These are phyloP conservation scores for Rhizopus arrhizus DNA, from an alignment of 371 early-diverging fungal species.

Conservation along the genomic window DNA sequence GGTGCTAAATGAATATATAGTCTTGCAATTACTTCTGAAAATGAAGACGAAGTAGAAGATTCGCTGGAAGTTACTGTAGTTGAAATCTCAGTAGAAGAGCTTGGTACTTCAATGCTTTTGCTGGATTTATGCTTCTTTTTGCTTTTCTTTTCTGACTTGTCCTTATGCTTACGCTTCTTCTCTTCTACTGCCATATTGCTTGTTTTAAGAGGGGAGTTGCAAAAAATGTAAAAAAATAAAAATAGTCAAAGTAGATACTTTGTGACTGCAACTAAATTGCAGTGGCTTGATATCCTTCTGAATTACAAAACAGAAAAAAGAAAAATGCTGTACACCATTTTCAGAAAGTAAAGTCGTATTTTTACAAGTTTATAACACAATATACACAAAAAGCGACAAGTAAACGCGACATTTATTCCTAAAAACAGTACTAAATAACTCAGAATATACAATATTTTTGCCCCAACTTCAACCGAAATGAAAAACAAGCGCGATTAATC, in stretches of 20 bases:
- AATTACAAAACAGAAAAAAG: too few relatives aligned
- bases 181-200: conserved; percentile 29
- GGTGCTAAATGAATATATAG: conserved; percentile 79
- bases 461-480: too few relatives aligned
- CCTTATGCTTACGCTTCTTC: conserved; percentile 51
- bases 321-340: too few relatives aligned
- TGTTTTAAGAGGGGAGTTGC: background rate
- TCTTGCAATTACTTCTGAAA: conserved; percentile 61
- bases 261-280: too few relatives aligned
- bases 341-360: too few relatives aligned
- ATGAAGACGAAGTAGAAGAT: conserved; percentile 36
- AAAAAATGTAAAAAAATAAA: conserved; percentile 4
- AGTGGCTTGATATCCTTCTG: too few relatives aligned
- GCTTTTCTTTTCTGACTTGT: conserved; percentile 32
- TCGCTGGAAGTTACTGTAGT: conserved; percentile 5
- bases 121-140: conserved; percentile 41
- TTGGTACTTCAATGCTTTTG: conserved; percentile 21
- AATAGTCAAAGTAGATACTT: background rate
- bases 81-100: conserved; percentile 14
- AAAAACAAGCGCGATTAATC: too few relatives aligned
- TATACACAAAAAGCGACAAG: too few relatives aligned
- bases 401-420: too few relatives aligned
- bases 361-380: too few relatives aligned
- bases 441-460: too few relatives aligned
- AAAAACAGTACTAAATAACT: too few relatives aligned